Evolutionary conservation across 129 eudicot species (phyloP).

Genomic region (Ambrosia artemisiifolia): DNA sequence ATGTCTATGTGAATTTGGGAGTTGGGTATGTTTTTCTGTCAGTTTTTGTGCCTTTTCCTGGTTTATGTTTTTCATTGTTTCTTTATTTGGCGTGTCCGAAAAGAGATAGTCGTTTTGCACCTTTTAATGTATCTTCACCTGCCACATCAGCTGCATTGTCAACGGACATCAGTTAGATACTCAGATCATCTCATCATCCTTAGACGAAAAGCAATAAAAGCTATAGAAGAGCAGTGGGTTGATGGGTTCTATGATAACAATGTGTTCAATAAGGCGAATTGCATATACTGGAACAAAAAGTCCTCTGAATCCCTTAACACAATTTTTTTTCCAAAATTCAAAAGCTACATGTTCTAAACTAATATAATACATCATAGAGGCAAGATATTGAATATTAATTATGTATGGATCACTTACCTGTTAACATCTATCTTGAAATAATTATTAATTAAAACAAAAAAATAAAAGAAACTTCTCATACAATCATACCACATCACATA

Average conservation of each 20-base stretch:
- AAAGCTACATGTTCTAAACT: background rate
- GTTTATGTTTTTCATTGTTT: slow-evolving; percentile 22
- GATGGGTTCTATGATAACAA: background rate
- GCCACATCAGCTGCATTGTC: slow-evolving; percentile 6
- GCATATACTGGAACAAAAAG: background rate
- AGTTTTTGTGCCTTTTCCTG: slow-evolving; percentile 12
- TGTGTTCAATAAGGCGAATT: background rate
- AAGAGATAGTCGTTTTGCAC: background rate
- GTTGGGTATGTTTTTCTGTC: slow-evolving; percentile 17
- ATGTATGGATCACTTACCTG: background rate
- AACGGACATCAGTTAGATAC: background rate
- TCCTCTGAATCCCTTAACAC: background rate
- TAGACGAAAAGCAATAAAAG: background rate
- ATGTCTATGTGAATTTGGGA: slow-evolving; percentile 18
- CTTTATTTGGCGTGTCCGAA: slow-evolving; percentile 1
- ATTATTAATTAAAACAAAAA: background rate
- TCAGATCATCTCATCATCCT: slow-evolving; percentile 12
- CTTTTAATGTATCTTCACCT: background rate
- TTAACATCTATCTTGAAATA: background rate
- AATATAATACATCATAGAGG: background rate
- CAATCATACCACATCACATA: background rate
- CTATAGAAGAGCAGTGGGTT: background rate
- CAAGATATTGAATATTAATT: background rate
- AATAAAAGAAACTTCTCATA: background rate
- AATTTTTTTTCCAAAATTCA: background rate